phyloP scores from a whole-genome alignment of 768 basidiomycete species.

The Psilocybe cyanescens region DNA sequence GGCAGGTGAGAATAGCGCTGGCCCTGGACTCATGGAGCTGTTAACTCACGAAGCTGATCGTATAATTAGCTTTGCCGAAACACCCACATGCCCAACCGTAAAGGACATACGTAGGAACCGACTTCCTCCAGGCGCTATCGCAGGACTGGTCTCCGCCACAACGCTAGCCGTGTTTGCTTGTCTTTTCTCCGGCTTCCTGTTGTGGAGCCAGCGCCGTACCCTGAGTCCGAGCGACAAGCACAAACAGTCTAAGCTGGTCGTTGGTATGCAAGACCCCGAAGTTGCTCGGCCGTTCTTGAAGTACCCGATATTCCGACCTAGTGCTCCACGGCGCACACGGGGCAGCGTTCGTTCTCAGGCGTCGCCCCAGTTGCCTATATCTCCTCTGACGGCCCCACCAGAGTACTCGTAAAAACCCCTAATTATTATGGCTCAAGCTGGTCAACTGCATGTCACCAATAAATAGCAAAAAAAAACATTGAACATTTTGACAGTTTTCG shows the following conservation, averaged over 20 bases:
- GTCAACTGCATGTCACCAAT: neutral
- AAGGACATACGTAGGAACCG: neutral
- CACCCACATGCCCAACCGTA: neutral
- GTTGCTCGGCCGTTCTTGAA: neutral
- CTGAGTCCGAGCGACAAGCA: neutral
- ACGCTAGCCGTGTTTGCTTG: constrained; percentile 8
- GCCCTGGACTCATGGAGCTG: no score
- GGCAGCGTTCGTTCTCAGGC: neutral
- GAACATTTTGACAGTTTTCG: no score
- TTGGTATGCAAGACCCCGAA: neutral
- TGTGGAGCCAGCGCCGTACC: constrained; percentile 5
- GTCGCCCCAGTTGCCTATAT: neutral
- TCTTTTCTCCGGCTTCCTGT: constrained; percentile 7
- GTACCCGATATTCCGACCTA: neutral
- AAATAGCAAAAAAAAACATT: no score
- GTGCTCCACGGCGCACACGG: neutral
- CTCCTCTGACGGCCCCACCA: neutral
- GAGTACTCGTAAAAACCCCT: neutral
- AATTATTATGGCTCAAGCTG: neutral
- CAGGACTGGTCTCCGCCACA: constrained; percentile 10
- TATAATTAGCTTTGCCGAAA: neutral
- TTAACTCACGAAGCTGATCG: neutral
- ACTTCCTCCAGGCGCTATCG: constrained; percentile 11
- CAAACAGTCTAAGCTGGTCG: neutral
- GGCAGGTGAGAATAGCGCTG: constrained; percentile 2